Evolutionary conservation across 305 asterid species (phyloP).

Genomic region (Stenogyne calaminthoides): DNA sequence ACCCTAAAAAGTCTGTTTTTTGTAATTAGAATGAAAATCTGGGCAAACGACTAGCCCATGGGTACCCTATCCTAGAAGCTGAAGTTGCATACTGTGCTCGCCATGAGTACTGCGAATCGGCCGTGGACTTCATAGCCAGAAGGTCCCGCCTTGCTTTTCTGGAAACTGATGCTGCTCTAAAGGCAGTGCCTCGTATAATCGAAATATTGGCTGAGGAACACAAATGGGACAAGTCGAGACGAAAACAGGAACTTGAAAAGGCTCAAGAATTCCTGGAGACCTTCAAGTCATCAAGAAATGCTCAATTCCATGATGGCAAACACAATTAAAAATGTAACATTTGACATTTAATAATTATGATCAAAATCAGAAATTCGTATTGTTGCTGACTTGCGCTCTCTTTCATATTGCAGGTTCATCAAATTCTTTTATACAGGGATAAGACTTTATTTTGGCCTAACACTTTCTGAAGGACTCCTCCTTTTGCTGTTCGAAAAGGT

Average conservation of each 20-base stretch:
- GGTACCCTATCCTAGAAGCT: conserved; percentile 93
- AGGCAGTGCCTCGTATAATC: conserved; percentile 81
- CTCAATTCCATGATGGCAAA: conserved; percentile 92
- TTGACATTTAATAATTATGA: background rate
- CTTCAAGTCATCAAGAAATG: conserved; percentile 89
- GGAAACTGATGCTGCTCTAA: conserved; percentile 88
- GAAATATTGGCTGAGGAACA: conserved; percentile 81
- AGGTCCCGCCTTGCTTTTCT: conserved; percentile 96
- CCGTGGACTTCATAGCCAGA: conserved; percentile 92
- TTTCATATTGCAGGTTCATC: conserved; percentile 38
- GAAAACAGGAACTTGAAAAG: conserved; percentile 55
- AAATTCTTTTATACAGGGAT: conserved; percentile 3
- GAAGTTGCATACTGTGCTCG: conserved; percentile 99
- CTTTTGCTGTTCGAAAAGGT: conserved; percentile 14
- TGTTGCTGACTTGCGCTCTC: conserved; percentile 13
- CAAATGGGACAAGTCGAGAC: conserved; percentile 88
- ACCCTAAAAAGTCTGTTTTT: background rate
- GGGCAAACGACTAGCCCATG: conserved; percentile 96
- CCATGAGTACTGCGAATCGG: conserved; percentile 92
- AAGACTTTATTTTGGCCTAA: conserved; percentile 23
- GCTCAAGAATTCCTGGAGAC: conserved; percentile 80
- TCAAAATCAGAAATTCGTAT: background rate
- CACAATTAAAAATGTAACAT: conserved; percentile 56
- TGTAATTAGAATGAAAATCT: conserved; percentile 72
- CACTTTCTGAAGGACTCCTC: conserved; percentile 18